Base-by-base conservation (phyloP, 768 basidiomycete species). In the Russula olivacea region DNA sequence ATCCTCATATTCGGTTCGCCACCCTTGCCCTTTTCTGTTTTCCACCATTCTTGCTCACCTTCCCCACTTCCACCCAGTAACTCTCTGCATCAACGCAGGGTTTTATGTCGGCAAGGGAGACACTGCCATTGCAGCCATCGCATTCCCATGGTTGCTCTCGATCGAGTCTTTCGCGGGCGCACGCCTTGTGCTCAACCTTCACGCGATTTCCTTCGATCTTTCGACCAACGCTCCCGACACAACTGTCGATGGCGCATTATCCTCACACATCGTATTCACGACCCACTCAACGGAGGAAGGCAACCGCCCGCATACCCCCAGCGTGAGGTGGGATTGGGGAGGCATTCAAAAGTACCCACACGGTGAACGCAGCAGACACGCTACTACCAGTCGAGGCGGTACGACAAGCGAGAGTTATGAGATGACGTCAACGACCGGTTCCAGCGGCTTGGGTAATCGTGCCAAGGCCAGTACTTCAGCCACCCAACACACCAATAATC, bases 1-100 rank as follows among this genome's bases (percentile, higher is more conserved):
- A 45, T 64, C 6, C 68, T 69, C 23, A 61, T 72, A n/a, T 72
- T 71, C 50, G 34, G 72, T 72, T 30, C n/a, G 69, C 50, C 30
- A 47, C 9, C 11, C 34, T 7, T 9, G 15, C 40, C 6, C n/a
- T 14, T n/a, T 25, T 36, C 50, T 19, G 32, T 1, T 12, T 32
- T 0, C 3, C 21, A 3, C 40, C 1, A 3, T 3, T 21, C 17
- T 14, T 15, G 45, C 25, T 45, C 15, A 34, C 58, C 40, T 23
- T 36, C 32, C 10, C 7, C 23, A 11, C 17, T 40, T 25, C n/a
- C 2, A 30, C 3, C 8, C n/a, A 68, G 67, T 40, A 7, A 63
- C 61, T 8, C 65, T 68, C 30, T 61, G 56, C 53, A 47, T 66
- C 3, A 68, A 68, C 21, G 65, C 38, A 1, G 54, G 55, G 0